These are phyloP conservation scores for Papilionanthe hybrid DNA, from an alignment of 116 monocot species.

Conservation along the genomic window DNA sequence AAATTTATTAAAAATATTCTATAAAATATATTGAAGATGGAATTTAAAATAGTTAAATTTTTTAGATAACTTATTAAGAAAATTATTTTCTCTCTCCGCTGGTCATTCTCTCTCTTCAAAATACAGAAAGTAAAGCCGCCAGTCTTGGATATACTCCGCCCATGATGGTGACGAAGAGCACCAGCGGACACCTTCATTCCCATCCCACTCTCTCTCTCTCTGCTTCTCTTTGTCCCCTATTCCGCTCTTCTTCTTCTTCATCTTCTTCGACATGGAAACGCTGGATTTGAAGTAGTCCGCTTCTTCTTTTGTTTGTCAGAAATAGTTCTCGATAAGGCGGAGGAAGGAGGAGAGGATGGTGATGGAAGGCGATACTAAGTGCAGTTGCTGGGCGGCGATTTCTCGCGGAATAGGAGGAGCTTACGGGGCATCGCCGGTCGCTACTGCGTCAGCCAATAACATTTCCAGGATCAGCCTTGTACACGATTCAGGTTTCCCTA, in stretches of 20 bases:
- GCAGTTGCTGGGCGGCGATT: slow-evolving; percentile 55
- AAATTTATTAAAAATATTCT: too few relatives aligned
- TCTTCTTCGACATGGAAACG: slow-evolving; percentile 1
- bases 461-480: slow-evolving; percentile 38
- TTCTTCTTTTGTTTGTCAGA: slow-evolving; percentile 3
- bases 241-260: background rate
- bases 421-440: slow-evolving; percentile 15
- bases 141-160: background rate
- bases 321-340: background rate
- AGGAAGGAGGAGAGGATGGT: background rate
- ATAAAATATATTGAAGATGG: too few relatives aligned
- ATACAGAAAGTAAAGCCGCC: background rate
- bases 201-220: background rate
- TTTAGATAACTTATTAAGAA: too few relatives aligned
- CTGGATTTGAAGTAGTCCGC: background rate
- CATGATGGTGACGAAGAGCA: slow-evolving; percentile 6
- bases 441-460: slow-evolving; percentile 16
- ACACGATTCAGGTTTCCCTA: slow-evolving; percentile 44
- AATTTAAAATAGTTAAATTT: too few relatives aligned
- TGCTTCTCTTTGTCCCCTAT: background rate
- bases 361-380: slow-evolving; percentile 20
- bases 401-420: slow-evolving; percentile 26
- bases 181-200: background rate
- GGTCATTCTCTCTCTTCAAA: too few relatives aligned
- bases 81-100: too few relatives aligned